Conservation (phyloP, 2,329 filamentous ascomycete genomes). For the Erysiphe pulchra region DNA sequence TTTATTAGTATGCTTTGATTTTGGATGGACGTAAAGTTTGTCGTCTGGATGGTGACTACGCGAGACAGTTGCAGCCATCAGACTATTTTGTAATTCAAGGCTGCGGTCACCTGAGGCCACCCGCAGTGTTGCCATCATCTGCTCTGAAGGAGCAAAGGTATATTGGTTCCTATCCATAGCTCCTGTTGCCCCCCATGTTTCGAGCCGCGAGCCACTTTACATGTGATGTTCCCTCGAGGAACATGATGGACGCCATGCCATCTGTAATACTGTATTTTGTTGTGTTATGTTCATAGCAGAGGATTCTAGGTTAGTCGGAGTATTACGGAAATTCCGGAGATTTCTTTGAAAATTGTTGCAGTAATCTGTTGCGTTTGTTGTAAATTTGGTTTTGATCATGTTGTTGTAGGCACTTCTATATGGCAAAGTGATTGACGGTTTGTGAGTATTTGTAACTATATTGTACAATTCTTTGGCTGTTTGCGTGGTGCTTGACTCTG, state of each 20-base stretch:
- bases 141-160: background rate
- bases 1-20: background rate
- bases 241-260: background rate
- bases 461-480: background rate
- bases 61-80: background rate
- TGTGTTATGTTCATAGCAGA: background rate
- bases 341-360: background rate
- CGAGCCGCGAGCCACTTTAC: background rate
- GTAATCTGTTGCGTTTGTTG: background rate
- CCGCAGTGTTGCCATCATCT: background rate
- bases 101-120: background rate
- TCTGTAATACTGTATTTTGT: background rate
- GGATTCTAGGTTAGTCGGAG: background rate
- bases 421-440: background rate
- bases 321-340: background rate
- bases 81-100: background rate
- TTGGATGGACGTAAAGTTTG: background rate
- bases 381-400: background rate
- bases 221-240: background rate
- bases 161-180: background rate
- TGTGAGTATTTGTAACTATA: background rate
- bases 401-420: background rate
- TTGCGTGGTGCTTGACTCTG: background rate
- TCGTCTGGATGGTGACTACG: background rate
- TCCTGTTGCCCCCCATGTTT: background rate